phyloP scores from a whole-genome alignment of 2,329 filamentous ascomycete genomes.

The Calonectria hongkongensis region DNA sequence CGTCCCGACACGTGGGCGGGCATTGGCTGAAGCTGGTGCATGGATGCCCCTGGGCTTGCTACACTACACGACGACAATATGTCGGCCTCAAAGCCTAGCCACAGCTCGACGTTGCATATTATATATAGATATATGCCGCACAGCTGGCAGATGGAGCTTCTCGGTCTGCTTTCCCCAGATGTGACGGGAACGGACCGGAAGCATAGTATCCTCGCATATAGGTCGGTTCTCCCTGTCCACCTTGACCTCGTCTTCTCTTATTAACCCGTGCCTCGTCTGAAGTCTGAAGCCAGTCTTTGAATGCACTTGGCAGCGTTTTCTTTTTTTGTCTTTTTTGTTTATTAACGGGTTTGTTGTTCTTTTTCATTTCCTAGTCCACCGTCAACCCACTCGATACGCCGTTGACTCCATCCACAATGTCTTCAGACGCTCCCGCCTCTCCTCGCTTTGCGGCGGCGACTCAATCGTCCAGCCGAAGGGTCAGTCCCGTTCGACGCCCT shows the following conservation, averaged over 20 bases:
- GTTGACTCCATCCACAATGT: conserved; percentile 30
- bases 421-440: conserved; percentile 35
- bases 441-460: conserved; percentile 52
- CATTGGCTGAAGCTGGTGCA: conserved; percentile 27
- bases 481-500: conserved; percentile 45
- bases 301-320: conserved; percentile 2
- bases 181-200: conserved; percentile 40
- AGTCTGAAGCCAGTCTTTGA: conserved; percentile 10
- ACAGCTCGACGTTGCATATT: conserved; percentile 14
- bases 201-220: conserved; percentile 35
- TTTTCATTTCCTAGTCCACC: not conserved
- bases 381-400: not conserved
- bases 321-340: not conserved
- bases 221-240: conserved; percentile 14
- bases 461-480: conserved; percentile 46
- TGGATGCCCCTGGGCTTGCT: conserved; percentile 29
- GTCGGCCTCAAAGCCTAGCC: conserved; percentile 25
- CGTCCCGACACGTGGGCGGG: conserved; percentile 28
- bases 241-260: conserved; percentile 20
- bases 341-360: not conserved
- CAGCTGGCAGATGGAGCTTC: conserved; percentile 31
- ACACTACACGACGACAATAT: conserved; percentile 37
- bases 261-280: conserved; percentile 14
- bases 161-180: conserved; percentile 34
- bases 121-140: conserved; percentile 39